Conservation (phyloP, 2,329 filamentous ascomycete species). For the Aciculosporium take region DNA sequence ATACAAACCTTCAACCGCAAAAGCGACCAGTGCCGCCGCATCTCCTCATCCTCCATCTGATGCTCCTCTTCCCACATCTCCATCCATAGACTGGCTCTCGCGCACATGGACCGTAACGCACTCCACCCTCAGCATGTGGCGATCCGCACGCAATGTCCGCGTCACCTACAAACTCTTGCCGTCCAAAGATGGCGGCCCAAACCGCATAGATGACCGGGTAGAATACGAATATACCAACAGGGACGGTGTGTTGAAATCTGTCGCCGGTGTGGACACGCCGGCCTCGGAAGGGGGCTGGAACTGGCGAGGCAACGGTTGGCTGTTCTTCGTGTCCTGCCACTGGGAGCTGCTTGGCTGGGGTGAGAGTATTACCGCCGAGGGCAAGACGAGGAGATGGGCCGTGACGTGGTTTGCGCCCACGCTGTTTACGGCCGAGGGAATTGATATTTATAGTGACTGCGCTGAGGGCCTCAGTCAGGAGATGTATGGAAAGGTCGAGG, state of each 20-base stretch:
- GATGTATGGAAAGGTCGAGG: constrained; percentile 42
- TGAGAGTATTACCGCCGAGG: constrained; percentile 28
- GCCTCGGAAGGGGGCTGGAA: constrained; percentile 37
- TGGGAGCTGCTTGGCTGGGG: constrained; percentile 78
- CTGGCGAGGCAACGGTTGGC: constrained; percentile 65
- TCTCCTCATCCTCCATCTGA: constrained; percentile 33
- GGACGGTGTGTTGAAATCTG: constrained; percentile 37
- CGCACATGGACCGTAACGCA: constrained; percentile 63
- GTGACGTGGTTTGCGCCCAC: constrained; percentile 80
- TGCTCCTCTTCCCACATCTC: too few relatives aligned
- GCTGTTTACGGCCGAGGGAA: constrained; percentile 65
- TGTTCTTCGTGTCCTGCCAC: constrained; percentile 57
- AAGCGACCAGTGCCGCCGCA: constrained; percentile 15
- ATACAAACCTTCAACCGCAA: constrained; percentile 22
- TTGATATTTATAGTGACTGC: constrained; percentile 62
- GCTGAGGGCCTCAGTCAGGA: constrained; percentile 43
- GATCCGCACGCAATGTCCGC: constrained; percentile 60
- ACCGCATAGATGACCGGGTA: constrained; percentile 56
- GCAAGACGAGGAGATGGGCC: constrained; percentile 46
- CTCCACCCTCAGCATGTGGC: constrained; percentile 70
- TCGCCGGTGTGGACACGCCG: constrained; percentile 50
- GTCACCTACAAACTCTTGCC: constrained; percentile 56
- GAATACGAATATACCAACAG: constrained; percentile 46
- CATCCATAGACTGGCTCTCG: constrained; percentile 44
- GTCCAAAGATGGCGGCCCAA: constrained; percentile 21